phyloP scores from a whole-genome alignment of 805 yeast species.

The Torulaspora microellipsoides region DNA sequence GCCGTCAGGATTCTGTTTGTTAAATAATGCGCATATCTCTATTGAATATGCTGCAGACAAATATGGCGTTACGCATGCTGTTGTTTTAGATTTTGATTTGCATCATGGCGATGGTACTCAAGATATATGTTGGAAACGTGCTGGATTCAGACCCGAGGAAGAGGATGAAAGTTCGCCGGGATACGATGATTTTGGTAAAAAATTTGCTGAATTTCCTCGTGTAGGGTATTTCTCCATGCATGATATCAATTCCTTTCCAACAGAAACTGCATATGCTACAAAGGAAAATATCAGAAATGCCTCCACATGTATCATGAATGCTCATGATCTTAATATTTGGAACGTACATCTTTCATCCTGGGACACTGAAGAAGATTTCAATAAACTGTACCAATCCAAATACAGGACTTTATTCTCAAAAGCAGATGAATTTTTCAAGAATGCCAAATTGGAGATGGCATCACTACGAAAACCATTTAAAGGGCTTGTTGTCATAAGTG shows the following conservation, averaged over 20 bases:
- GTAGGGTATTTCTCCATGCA: conserved; percentile 82
- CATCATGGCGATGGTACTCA: conserved; percentile 92
- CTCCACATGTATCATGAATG: conserved; percentile 67
- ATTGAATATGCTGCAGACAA: conserved; percentile 66
- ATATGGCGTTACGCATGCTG: conserved; percentile 72
- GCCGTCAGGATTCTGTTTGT: conserved; percentile 82
- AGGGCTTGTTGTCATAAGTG: conserved; percentile 66
- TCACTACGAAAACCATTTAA: conserved; percentile 42
- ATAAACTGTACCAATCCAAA: conserved; percentile 52
- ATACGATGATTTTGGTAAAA: conserved; percentile 46
- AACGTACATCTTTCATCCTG: conserved; percentile 74
- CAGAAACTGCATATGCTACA: conserved; percentile 73
- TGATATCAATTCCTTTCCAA: conserved; percentile 82
- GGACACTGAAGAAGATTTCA: conserved; percentile 59
- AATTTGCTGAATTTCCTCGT: conserved; percentile 44
- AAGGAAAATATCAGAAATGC: conserved; percentile 69
- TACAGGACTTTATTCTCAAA: conserved; percentile 59
- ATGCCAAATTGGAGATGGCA: conserved; percentile 44
- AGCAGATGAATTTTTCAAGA: conserved; percentile 60
- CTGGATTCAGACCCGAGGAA: conserved; percentile 37
- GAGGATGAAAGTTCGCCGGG: conserved; percentile 33
- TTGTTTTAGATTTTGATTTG: conserved; percentile 73
- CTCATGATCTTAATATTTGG: conserved; percentile 78
- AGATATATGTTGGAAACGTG: conserved; percentile 78
- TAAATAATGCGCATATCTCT: conserved; percentile 78